A percentile compares a stretch with the other conserved stretches of the same genome.
phyloP scores from a whole-genome alignment of 176 grass and related monocot species.

The Avena insularis region DNA sequence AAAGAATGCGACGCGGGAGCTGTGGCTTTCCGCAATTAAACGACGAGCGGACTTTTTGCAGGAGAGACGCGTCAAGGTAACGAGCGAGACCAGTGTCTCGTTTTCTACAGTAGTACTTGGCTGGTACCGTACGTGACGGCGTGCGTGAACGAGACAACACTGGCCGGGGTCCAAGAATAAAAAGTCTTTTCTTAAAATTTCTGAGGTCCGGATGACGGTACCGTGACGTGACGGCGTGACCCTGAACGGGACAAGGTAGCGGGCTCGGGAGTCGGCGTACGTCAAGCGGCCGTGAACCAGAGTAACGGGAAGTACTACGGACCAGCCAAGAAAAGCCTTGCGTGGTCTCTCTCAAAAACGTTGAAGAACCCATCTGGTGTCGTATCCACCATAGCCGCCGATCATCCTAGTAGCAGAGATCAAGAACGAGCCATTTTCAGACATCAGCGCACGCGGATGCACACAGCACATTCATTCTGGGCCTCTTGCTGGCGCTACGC shows the following conservation, averaged over 20 bases:
- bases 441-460: neutral
- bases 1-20: neutral
- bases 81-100: neutral
- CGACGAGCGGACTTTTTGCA: neutral
- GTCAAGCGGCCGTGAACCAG: neutral
- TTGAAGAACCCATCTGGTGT: neutral
- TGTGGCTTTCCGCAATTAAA: neutral
- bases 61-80: neutral
- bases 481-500: neutral
- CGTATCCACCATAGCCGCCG: neutral
- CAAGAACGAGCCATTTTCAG: neutral
- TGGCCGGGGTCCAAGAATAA: neutral
- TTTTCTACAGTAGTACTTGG: neutral
- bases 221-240: neutral
- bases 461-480: neutral
- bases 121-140: neutral
- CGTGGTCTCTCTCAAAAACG: neutral
- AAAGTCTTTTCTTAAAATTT: neutral
- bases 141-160: neutral
- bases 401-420: neutral
- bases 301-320: neutral
- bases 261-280: neutral
- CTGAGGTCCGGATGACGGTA: neutral
- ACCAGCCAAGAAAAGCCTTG: neutral
- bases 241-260: neutral